These are phyloP conservation scores for Aspergillus tubingensis DNA, from an alignment of 2,329 filamentous ascomycete genomes.

Conservation along the genomic window DNA sequence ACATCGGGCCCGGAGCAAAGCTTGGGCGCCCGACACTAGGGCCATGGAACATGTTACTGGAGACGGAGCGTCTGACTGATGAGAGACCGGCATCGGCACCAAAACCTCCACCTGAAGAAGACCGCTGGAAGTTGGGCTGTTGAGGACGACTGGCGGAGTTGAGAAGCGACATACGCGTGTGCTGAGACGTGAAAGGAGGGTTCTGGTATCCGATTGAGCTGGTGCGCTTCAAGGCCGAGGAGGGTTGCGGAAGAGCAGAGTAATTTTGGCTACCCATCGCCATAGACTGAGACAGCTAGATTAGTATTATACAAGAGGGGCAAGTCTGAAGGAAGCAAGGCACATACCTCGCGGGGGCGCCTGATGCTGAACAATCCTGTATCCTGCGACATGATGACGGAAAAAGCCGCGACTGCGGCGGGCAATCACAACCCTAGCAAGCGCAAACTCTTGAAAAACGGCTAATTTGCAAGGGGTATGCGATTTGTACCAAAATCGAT, in stretches of 20 bases:
- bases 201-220: conserved; percentile 71
- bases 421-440: not conserved
- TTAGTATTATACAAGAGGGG: conserved; percentile 17
- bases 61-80: conserved; percentile 79
- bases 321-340: not conserved
- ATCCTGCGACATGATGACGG: conserved; percentile 75
- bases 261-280: conserved; percentile 83
- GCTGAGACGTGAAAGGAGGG: conserved; percentile 66
- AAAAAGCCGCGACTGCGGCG: conserved; percentile 32
- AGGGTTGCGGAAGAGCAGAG: conserved; percentile 82
- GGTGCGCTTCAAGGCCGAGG: conserved; percentile 91
- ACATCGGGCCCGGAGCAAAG: conserved; percentile 62
- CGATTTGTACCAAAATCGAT: not conserved
- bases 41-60: conserved; percentile 63
- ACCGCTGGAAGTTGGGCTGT: conserved; percentile 85
- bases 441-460: not conserved
- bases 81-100: conserved; percentile 77
- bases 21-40: conserved; percentile 68
- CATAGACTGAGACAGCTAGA: conserved; percentile 38
- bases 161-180: conserved; percentile 82
- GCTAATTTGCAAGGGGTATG: not conserved
- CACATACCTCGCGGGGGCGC: conserved; percentile 80
- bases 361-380: conserved; percentile 87
- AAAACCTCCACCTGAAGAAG: conserved; percentile 71
- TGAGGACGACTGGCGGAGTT: conserved; percentile 80